Evolutionary conservation across 345 rosid species (phyloP), one percentile per base, ranked within the genome.

Genomic region (Pugionium dolabratum): DNA sequence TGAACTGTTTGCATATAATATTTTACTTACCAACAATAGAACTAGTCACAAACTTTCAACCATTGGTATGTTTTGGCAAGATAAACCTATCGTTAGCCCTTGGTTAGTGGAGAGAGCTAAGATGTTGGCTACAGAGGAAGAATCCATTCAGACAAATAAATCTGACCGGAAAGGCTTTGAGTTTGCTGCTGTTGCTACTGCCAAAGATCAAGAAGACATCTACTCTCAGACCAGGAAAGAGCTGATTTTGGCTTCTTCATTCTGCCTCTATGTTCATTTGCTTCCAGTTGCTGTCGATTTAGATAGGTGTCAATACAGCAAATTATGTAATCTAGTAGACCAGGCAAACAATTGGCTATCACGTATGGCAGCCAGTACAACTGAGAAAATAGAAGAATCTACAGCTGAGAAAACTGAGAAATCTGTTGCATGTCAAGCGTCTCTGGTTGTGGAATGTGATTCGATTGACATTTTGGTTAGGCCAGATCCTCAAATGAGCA

Each of bases 1-100:
- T 65, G 80, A 66, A 69, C 72, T 85, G 77, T 74, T 65, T 70
- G 80, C 86, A 31, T 81, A 75, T 62, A 80, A 81, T 10, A 64
- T 94, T 69, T 63, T 90, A 33, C 81, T 84, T 58, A 75, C 80
- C 75, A 67, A 78, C 76, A 80, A 77, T 54, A 48, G 60, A 61
- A 69, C 71, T 55, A 79, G 74, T 34, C 66, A 53, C 78, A 54
- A 62, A 41, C 71, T 75, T 68, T 88, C 96, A 56, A 77, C 81
- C 18, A 59, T 94, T 72, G 86, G 86, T 69, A 59, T 90, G 79
- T 72, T 77, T 78, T 94, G 97, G 96, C 93, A 85, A 79, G 91
- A 88, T 55, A 79, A 78, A 67, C 66, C 71, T 69, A 74, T 75
- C 41, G 79, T 80, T 56, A 88, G 88, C 69, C 87, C 84, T 60